phyloP scores from a whole-genome alignment of 805 yeast genomes.

The Candida piceae region DNA sequence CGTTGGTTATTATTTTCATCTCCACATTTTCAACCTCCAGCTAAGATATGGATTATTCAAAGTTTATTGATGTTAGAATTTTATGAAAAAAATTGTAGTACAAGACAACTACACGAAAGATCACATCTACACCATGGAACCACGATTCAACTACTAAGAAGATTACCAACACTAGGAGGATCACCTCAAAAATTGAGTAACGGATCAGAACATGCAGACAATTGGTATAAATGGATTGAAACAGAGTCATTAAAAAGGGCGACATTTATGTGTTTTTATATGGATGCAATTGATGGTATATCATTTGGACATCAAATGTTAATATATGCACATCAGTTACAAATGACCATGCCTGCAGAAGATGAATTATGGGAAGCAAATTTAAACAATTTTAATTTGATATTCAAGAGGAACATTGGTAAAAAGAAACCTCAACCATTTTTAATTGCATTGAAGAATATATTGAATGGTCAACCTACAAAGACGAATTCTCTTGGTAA shows the following conservation, averaged over 20 bases:
- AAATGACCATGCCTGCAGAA: conserved; percentile 57
- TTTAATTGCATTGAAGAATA: conserved; percentile 49
- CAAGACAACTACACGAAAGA: conserved; percentile 69
- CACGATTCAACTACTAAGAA: conserved; percentile 67
- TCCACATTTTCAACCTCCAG: conserved; percentile 72
- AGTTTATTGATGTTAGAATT: conserved; percentile 68
- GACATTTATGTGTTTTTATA: conserved; percentile 75
- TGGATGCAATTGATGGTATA: conserved; percentile 75
- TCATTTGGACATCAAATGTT: conserved; percentile 70
- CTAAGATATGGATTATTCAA: conserved; percentile 72
- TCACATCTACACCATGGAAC: conserved; percentile 87
- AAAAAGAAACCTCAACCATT: conserved; percentile 38
- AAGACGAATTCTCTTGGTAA: conserved; percentile 56
- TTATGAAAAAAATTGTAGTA: conserved; percentile 69
- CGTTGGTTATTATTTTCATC: conserved; percentile 67
- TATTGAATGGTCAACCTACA: conserved; percentile 48
- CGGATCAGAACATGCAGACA: conserved; percentile 18
- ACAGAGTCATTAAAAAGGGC: conserved; percentile 73
- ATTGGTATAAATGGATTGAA: conserved; percentile 69
- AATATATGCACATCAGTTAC: conserved; percentile 54
- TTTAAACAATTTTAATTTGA: conserved; percentile 16
- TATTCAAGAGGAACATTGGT: conserved; percentile 16
- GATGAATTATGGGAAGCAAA: conserved; percentile 51
- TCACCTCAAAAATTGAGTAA: conserved; percentile 40
- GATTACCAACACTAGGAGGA: conserved; percentile 75